Evolutionary conservation across 371 early-diverging fungal species (phyloP).

Genomic region (Rhizomucor pusillus): DNA sequence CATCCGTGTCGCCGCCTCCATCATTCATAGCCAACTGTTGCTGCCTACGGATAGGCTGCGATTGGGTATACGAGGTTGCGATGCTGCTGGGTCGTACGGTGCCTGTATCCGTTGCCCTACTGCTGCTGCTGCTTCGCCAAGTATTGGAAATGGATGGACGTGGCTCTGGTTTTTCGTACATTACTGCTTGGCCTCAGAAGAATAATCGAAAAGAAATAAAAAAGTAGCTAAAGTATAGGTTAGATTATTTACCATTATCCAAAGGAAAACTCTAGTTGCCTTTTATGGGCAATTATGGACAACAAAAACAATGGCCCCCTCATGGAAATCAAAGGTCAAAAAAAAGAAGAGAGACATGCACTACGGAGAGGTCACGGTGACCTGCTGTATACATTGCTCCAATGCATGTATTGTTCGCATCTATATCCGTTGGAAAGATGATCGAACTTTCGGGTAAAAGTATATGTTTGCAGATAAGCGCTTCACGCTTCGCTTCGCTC

Average conservation of each 20-base stretch:
- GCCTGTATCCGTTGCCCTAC: not conserved
- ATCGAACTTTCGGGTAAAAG: too few relatives aligned
- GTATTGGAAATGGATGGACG: not conserved
- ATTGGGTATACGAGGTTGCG: conserved; percentile 10
- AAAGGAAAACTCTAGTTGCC: not conserved
- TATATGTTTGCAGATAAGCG: too few relatives aligned
- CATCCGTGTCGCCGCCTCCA: not conserved
- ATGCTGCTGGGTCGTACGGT: conserved; percentile 15
- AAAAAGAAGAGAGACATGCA: too few relatives aligned
- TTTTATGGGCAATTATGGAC: too few relatives aligned
- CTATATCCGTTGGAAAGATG: too few relatives aligned
- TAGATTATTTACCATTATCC: not conserved
- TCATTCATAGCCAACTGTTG: not conserved
- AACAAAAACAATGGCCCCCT: too few relatives aligned
- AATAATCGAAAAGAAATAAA: not conserved
- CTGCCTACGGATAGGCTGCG: not conserved
- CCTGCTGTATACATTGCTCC: too few relatives aligned
- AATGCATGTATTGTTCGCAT: too few relatives aligned
- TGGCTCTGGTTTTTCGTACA: conserved; percentile 1
- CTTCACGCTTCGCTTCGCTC: too few relatives aligned
- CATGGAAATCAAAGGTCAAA: too few relatives aligned
- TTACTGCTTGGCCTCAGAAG: not conserved
- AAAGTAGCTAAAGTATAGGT: not conserved
- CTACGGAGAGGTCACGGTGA: too few relatives aligned
- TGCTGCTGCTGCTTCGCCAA: not conserved